A percentile compares a stretch with the other conserved stretches of the same genome.
Evolutionary conservation across 306 rosid species (phyloP).

Genomic region (Trichosanthes truncata): DNA sequence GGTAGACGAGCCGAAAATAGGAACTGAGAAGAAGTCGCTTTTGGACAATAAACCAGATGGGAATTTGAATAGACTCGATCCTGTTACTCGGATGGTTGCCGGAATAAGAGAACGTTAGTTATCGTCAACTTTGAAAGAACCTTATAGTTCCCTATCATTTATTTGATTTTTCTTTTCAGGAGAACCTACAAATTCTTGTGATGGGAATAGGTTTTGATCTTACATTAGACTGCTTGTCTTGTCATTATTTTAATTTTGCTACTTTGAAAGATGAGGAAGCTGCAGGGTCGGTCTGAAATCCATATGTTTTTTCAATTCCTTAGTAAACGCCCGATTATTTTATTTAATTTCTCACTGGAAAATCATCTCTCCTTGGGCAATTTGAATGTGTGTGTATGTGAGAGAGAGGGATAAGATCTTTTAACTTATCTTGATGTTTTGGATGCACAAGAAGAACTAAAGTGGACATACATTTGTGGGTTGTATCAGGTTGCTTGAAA

Average conservation of each 20-base stretch:
- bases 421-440: background rate
- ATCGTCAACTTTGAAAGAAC: background rate
- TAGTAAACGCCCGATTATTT: background rate
- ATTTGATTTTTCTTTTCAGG: background rate
- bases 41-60: constrained; percentile 27
- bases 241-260: background rate
- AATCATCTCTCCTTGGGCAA: background rate
- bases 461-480: constrained; percentile 13
- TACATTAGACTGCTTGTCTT: background rate
- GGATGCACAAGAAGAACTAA: background rate
- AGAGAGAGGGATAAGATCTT: background rate
- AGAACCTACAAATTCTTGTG: background rate
- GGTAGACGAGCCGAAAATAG: background rate
- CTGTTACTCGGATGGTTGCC: constrained; percentile 47
- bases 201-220: background rate
- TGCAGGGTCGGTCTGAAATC: background rate
- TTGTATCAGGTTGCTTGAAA: constrained; percentile 68
- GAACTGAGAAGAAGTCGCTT: constrained; percentile 4
- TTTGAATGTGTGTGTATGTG: background rate
- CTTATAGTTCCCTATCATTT: background rate
- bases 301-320: background rate
- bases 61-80: constrained; percentile 78
- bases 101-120: constrained; percentile 80
- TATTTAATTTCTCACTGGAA: background rate
- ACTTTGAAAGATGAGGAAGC: background rate